Percentiles rank a stretch among this genome's conserved stretches.
These are phyloP conservation scores for Sporothrix inflata DNA, from an alignment of 2,329 filamentous ascomycete species.

Conservation along the genomic window DNA sequence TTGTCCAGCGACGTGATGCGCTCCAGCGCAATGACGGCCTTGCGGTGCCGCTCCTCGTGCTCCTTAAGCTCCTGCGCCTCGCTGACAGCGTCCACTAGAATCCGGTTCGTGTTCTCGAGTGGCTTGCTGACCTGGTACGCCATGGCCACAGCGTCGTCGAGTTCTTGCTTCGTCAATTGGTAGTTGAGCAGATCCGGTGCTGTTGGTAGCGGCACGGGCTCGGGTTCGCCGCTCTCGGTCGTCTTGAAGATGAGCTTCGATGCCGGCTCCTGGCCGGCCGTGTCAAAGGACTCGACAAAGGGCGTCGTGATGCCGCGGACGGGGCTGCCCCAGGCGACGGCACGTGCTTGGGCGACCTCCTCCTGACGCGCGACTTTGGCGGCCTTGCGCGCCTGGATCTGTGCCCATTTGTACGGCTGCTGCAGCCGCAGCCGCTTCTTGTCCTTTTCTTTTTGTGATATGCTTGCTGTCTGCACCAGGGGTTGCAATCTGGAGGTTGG, in stretches of 20 bases:
- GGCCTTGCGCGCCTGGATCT: constrained; percentile 80
- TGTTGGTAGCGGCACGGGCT: constrained; percentile 50
- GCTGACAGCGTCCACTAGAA: constrained; percentile 47
- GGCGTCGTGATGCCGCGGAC: constrained; percentile 78
- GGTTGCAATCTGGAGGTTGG: constrained; percentile 56
- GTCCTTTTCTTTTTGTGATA: constrained; percentile 65
- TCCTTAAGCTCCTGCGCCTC: constrained; percentile 44
- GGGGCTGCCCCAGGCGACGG: constrained; percentile 71
- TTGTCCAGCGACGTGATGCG: constrained; percentile 80
- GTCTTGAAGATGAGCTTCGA: constrained; percentile 39
- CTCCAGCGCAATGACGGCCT: constrained; percentile 73
- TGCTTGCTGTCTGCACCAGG: constrained; percentile 65
- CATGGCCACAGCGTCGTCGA: constrained; percentile 66
- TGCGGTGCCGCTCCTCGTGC: constrained; percentile 63
- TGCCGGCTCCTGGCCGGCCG: constrained; percentile 54
- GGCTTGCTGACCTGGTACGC: constrained; percentile 71
- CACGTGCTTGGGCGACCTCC: constrained; percentile 67
- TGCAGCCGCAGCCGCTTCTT: constrained; percentile 68
- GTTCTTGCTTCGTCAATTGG: constrained; percentile 68
- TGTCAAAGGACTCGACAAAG: constrained; percentile 81
- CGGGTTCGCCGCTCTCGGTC: constrained; percentile 17
- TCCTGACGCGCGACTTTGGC: constrained; percentile 78
- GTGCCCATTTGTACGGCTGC: constrained; percentile 81
- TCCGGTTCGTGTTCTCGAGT: constrained; percentile 41
- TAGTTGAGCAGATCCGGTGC: constrained; percentile 69